Percentiles rank a stretch among this genome's conserved stretches.
Evolutionary conservation across 2,329 filamentous ascomycete species (phyloP).

Genomic region (Chrysosporium keratinophilum): DNA sequence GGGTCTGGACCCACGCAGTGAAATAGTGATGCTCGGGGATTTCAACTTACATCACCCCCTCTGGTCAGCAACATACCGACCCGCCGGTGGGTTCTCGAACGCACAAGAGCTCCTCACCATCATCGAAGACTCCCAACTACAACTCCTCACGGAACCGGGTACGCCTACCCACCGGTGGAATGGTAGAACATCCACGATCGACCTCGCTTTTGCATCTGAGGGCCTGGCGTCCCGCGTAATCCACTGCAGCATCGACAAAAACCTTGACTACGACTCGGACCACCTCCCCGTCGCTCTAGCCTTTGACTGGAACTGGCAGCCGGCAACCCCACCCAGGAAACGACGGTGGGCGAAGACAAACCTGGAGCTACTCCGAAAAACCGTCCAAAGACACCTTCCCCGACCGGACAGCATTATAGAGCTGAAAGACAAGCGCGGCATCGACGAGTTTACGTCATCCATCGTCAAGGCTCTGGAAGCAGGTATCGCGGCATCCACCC

Average conservation of each 20-base stretch:
- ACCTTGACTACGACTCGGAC: constrained; percentile 21
- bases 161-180: constrained; percentile 13
- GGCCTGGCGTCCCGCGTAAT: constrained; percentile 7
- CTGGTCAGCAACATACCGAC: too few species aligned
- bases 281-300: constrained; percentile 19
- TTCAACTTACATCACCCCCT: too few species aligned
- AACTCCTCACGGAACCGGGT: constrained; percentile 14
- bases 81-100: too few species aligned
- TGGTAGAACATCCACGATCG: constrained; percentile 15
- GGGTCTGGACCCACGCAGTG: too few species aligned
- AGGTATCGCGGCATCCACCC: constrained; percentile 21
- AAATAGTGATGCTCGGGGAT: too few species aligned
- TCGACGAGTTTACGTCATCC: constrained; percentile 15
- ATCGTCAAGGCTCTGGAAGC: constrained; percentile 19
- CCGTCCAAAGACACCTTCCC: constrained; percentile 10
- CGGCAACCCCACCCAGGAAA: constrained; percentile 10
- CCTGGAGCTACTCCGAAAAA: constrained; percentile 13
- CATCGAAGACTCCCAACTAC: constrained; percentile 15
- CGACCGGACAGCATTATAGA: background rate
- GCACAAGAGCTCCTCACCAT: constrained; percentile 16
- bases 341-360: constrained; percentile 18
- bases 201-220: constrained; percentile 12
- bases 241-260: constrained; percentile 14
- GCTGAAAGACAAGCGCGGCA: constrained; percentile 14
- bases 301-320: constrained; percentile 19